Conservation (phyloP, 441 rosid genomes). For the Breynia disticha region DNA sequence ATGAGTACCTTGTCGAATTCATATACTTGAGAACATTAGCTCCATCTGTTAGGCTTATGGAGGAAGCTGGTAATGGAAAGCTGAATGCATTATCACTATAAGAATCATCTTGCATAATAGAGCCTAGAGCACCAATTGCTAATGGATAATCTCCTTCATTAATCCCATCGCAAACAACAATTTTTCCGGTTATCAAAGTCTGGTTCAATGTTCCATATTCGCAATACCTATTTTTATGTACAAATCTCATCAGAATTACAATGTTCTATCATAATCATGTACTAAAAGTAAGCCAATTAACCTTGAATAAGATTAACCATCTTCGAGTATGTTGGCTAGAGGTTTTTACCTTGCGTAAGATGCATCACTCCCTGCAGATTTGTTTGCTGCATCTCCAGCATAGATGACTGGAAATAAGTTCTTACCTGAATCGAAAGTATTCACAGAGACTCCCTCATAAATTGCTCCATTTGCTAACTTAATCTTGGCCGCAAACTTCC, state of each 20-base stretch:
- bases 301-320: too few species aligned
- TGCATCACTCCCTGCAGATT: background rate
- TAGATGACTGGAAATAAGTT: constrained; percentile 31
- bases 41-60: constrained; percentile 4
- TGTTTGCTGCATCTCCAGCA: constrained; percentile 32
- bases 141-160: constrained; percentile 49
- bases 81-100: constrained; percentile 17
- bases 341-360: background rate
- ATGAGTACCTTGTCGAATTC: constrained; percentile 26
- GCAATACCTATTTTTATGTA: constrained; percentile 19
- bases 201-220: constrained; percentile 11
- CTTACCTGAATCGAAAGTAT: constrained; percentile 23
- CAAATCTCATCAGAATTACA: too few species aligned
- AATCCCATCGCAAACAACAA: constrained; percentile 42
- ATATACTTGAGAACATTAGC: constrained; percentile 15
- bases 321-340: background rate
- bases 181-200: constrained; percentile 43
- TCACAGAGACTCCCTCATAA: constrained; percentile 41
- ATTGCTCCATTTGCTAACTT: constrained; percentile 47
- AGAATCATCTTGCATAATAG: constrained; percentile 18
- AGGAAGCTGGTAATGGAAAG: constrained; percentile 25
- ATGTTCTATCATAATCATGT: too few species aligned
- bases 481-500: constrained; percentile 54
- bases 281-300: too few species aligned
- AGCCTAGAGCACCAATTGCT: constrained; percentile 47